Conservation (phyloP, 2,329 filamentous ascomycete genomes). For the Penicillium psychrosexuale region DNA sequence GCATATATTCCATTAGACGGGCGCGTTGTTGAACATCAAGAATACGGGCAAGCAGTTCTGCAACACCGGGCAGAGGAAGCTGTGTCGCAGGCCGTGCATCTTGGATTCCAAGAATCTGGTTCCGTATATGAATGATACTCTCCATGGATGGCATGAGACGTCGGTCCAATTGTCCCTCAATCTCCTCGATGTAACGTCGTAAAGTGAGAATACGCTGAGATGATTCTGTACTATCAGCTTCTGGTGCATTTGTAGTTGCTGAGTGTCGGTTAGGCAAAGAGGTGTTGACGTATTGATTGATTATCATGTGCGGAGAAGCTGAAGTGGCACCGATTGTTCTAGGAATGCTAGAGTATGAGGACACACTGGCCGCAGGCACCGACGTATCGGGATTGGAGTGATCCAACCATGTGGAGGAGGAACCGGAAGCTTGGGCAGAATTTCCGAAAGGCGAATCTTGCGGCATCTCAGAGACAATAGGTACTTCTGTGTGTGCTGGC, state of each 20-base stretch:
- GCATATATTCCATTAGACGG: background rate
- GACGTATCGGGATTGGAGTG: background rate
- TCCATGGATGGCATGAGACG: slow-evolving; percentile 31
- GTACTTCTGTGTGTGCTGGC: background rate
- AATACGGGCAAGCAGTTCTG: slow-evolving; percentile 18
- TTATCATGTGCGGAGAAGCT: background rate
- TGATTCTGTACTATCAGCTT: background rate
- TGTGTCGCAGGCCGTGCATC: slow-evolving; percentile 33
- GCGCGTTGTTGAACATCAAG: background rate
- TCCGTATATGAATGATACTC: slow-evolving; percentile 30
- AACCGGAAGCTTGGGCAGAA: background rate
- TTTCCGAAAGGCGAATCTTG: background rate
- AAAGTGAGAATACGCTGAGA: background rate
- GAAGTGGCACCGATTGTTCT: background rate
- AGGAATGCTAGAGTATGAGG: background rate
- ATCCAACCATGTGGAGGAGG: background rate
- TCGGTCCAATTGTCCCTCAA: slow-evolving; percentile 30
- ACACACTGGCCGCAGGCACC: no score
- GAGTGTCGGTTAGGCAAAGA: background rate
- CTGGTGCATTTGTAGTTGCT: background rate
- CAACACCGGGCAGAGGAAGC: slow-evolving; percentile 22
- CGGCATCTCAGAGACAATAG: background rate
- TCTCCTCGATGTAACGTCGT: slow-evolving; percentile 22
- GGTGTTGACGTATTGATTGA: background rate
- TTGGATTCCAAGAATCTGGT: slow-evolving; percentile 31